Evolutionary conservation across 2,329 filamentous ascomycete genomes (phyloP), one percentile per base, ranked within the genome.

Genomic region (Exophiala viscosa): DNA sequence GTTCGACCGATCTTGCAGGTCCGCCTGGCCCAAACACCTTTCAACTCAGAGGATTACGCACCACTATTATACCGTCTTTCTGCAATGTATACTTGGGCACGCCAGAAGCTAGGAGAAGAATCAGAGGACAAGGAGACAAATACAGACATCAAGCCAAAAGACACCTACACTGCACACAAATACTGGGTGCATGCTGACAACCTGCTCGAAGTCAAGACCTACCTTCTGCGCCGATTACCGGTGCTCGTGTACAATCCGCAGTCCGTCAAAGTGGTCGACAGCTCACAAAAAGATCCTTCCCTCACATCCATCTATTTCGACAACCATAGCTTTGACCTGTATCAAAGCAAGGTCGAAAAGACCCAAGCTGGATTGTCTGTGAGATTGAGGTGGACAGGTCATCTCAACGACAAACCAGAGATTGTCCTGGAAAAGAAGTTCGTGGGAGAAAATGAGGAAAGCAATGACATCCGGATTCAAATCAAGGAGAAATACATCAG

Each of bases 151-250:
- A 65, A 65, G 48, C 57, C 59, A 32, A 58, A 54, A 35, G 88
- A 91, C 69, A 79, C 79, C 52, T 96, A 95, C 68, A 88, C 82
- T 15, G 90, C 90, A 3, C 84, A 92, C 72, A 96, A 96, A 72
- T 96, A 96, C 75, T 99, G 93, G 93, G 86, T 99, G 5, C 93
- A 99, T 69, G 82, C 84, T 31, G 93, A 99, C 65, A 97, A 99
- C 71, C 77, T 97, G 23, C 83, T 97, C 62, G 93, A 99, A 74
- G 90, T 97, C 68, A 96, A 97, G 79, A 97, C 93, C 4, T 85
- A 90, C 65, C 95, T 99, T 57, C 81, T 97, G 31, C 88, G 93
- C 57, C 88, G 88, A 52, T 80, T 99, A 17, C 93, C 93, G 1
- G 84, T 95, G 28, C 84, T 99, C 13, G 86, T 99, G 17, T 99